A percentile compares a stretch with the other conserved stretches of the same genome.
Conservation (phyloP, 2,329 filamentous ascomycete genomes). For the Claviceps africana region DNA sequence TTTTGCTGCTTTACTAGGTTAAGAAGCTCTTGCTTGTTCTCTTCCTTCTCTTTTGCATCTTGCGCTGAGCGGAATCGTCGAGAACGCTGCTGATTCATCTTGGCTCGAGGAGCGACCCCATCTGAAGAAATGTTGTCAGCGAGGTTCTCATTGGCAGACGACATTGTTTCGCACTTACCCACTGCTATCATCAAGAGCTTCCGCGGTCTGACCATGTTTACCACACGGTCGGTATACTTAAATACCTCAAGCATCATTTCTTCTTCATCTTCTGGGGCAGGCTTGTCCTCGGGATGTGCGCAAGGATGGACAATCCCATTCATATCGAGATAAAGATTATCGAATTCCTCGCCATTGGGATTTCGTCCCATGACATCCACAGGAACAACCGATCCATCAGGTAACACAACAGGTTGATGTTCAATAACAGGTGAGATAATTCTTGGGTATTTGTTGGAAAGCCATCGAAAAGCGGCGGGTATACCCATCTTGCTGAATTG, state of each 20-base stretch:
- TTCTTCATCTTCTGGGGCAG: conserved; percentile 82
- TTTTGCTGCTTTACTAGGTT: conserved; percentile 73
- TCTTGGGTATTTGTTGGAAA: conserved; percentile 93
- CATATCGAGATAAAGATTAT: conserved; percentile 98
- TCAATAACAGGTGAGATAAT: conserved; percentile 88
- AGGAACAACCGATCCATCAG: conserved; percentile 69
- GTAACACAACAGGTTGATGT: conserved; percentile 64
- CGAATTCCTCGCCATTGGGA: conserved; percentile 93
- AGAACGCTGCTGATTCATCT: conserved; percentile 99
- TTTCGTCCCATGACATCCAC: conserved; percentile 76
- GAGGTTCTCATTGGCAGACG: neutral
- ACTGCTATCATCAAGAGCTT: conserved; percentile 97
- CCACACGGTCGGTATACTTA: conserved; percentile 94
- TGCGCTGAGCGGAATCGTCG: conserved; percentile 88
- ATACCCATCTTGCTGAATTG: conserved; percentile 58
- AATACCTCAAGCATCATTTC: conserved; percentile 99
- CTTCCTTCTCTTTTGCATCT: conserved; percentile 87
- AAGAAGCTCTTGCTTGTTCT: conserved; percentile 76
- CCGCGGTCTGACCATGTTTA: conserved; percentile 94
- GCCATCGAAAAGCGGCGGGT: conserved; percentile 88
- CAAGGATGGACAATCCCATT: conserved; percentile 99
- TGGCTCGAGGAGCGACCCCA: conserved; percentile 90
- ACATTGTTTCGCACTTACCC: conserved; percentile 37
- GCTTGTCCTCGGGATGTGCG: conserved; percentile 88
- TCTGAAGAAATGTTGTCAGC: conserved; percentile 38